These are phyloP conservation scores for Biscogniauxia marginata DNA, from an alignment of 2,329 filamentous ascomycete genomes.

Conservation along the genomic window DNA sequence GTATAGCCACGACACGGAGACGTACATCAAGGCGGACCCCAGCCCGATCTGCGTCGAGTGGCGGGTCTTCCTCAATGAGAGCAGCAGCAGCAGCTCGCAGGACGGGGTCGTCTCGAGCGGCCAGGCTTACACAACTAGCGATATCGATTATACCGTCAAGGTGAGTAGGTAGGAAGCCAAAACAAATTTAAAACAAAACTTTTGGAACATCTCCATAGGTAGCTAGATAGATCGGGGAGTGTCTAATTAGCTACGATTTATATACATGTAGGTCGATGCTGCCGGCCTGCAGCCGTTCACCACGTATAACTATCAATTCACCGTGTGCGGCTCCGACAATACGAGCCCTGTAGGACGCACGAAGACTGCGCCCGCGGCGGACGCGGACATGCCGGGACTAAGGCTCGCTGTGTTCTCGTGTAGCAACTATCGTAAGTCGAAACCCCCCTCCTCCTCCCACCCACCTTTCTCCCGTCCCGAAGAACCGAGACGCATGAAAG, in stretches of 20 bases:
- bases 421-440: slow-evolving; percentile 32
- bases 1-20: slow-evolving; percentile 48
- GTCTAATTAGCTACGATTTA: background rate
- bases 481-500: background rate
- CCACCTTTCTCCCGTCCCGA: background rate
- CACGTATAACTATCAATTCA: slow-evolving; percentile 35
- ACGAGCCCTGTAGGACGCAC: slow-evolving; percentile 34
- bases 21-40: slow-evolving; percentile 41
- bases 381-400: slow-evolving; percentile 30
- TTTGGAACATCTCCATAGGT: background rate
- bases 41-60: slow-evolving; percentile 66
- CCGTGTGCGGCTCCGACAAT: slow-evolving; percentile 31
- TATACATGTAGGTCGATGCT: slow-evolving; percentile 55
- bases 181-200: too few species aligned
- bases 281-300: slow-evolving; percentile 34
- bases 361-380: slow-evolving; percentile 33
- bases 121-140: slow-evolving; percentile 65
- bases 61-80: slow-evolving; percentile 52
- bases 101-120: slow-evolving; percentile 54
- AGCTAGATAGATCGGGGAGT: slow-evolving; percentile 1
- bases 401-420: slow-evolving; percentile 35
- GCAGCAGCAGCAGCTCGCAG: too few species aligned
- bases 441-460: background rate
- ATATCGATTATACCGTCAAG: slow-evolving; percentile 76
- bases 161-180: slow-evolving; percentile 36